Conservation (phyloP, 805 yeast genomes). For the Danielozyma ontarioensis region DNA sequence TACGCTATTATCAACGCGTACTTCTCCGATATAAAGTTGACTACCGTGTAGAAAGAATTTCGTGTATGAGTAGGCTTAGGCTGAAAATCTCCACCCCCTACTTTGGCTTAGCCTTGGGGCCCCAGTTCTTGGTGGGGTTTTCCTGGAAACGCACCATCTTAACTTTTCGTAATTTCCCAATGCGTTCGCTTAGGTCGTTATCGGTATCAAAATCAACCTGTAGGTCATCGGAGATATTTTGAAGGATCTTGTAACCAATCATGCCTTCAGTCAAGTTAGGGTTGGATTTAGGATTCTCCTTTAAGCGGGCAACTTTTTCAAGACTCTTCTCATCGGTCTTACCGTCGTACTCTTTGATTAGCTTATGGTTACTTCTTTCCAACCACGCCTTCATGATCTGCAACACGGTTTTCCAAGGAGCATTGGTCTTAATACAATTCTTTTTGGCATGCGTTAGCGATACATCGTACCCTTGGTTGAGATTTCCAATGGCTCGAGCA, state of each 20-base stretch:
- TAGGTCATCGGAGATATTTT: conserved; percentile 25
- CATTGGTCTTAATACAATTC: conserved; percentile 83
- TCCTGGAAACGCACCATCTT: conserved; percentile 86
- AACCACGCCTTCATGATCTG: conserved; percentile 63
- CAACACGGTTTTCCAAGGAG: conserved; percentile 80
- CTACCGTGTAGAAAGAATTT: no score
- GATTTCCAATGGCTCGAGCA: conserved; percentile 74
- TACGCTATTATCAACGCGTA: no score
- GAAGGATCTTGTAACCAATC: conserved; percentile 55
- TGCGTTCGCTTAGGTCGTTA: conserved; percentile 52
- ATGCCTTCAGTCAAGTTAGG: conserved; percentile 35
- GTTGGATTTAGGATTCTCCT: conserved; percentile 27
- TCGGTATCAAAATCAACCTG: conserved; percentile 53
- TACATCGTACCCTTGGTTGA: conserved; percentile 63
- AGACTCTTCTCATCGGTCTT: conserved; percentile 7
- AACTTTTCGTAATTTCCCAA: conserved; percentile 61
- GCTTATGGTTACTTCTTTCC: conserved; percentile 23
- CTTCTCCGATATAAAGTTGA: no score
- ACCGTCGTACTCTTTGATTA: conserved; percentile 16
- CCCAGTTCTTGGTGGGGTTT: conserved; percentile 95
- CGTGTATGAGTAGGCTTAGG: no score
- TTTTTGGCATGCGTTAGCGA: conserved; percentile 88
- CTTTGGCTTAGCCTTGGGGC: conserved; percentile 87
- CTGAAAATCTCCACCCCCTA: no score
- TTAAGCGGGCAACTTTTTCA: conserved; percentile 16